Evolutionary conservation across 257 asterid genomes (phyloP).

Genomic region (Ligustrum vulgare): DNA sequence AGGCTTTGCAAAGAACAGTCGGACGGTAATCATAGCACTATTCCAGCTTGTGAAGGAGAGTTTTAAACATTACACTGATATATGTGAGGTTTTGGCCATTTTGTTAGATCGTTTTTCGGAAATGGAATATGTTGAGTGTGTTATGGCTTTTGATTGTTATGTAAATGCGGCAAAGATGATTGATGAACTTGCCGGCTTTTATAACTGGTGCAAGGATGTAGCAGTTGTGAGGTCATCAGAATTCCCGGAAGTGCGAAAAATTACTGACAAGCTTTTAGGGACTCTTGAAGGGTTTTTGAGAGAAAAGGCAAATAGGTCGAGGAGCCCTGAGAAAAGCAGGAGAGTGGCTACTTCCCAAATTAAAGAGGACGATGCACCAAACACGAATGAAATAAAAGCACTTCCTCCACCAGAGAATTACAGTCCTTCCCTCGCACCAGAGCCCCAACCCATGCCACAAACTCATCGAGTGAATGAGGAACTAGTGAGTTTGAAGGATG

Average conservation of each 20-base stretch:
- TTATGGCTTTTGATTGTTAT: slow-evolving; percentile 61
- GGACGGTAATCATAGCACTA: slow-evolving; percentile 64
- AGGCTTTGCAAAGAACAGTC: slow-evolving; percentile 61
- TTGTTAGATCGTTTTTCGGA: slow-evolving; percentile 50
- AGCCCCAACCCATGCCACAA: slow-evolving; percentile 25
- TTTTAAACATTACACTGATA: slow-evolving; percentile 47
- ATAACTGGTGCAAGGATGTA: slow-evolving; percentile 60
- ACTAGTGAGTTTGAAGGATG: slow-evolving; percentile 56
- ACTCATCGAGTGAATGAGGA: slow-evolving; percentile 39
- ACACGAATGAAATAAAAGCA: slow-evolving; percentile 46
- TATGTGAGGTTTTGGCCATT: slow-evolving; percentile 44
- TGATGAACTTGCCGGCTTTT: slow-evolving; percentile 48
- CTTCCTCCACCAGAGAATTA: slow-evolving; percentile 56
- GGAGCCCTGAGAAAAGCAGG: slow-evolving; percentile 30
- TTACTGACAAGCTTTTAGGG: slow-evolving; percentile 57
- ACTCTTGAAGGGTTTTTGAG: slow-evolving; percentile 55
- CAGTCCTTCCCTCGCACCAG: slow-evolving; percentile 26
- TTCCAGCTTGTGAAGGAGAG: slow-evolving; percentile 57
- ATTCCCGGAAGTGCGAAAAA: slow-evolving; percentile 57
- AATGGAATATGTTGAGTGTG: slow-evolving; percentile 53
- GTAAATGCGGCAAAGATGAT: slow-evolving; percentile 60
- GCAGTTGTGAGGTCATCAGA: slow-evolving; percentile 61
- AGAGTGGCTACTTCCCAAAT: slow-evolving; percentile 23
- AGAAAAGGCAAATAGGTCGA: slow-evolving; percentile 45
- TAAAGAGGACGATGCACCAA: slow-evolving; percentile 36